phyloP scores from a whole-genome alignment of 495 filamentous ascomycete genomes.

The Penicillium nucicola region DNA sequence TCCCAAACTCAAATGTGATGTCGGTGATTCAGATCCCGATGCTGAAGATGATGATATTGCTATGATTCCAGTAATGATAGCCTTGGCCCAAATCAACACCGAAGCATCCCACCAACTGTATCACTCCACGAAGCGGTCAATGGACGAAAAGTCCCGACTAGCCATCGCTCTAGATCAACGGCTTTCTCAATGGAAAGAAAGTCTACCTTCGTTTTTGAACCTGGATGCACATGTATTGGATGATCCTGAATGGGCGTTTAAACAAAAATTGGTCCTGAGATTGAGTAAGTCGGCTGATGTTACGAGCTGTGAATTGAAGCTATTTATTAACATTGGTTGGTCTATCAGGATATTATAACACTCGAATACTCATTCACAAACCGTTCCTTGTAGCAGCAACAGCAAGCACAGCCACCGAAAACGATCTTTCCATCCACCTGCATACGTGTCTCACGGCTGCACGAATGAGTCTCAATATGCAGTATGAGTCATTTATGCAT shows the following conservation, averaged over 20 bases:
- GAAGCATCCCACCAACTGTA: constrained; percentile 28
- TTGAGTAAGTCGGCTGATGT: constrained; percentile 8
- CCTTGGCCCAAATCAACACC: constrained; percentile 25
- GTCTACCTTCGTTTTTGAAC: constrained; percentile 13
- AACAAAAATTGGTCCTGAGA: constrained; percentile 24
- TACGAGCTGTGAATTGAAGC: neutral
- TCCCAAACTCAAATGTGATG: constrained; percentile 13
- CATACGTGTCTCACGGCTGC: constrained; percentile 22
- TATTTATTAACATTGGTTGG: neutral
- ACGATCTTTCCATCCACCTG: constrained; percentile 11
- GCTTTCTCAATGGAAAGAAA: constrained; percentile 19
- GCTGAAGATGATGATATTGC: constrained; percentile 24
- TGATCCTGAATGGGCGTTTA: constrained; percentile 28
- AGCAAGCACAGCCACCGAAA: neutral
- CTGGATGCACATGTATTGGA: constrained; percentile 17
- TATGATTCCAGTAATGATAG: constrained; percentile 27
- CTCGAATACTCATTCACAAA: constrained; percentile 23
- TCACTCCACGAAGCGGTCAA: constrained; percentile 17
- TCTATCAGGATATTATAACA: constrained; percentile 24
- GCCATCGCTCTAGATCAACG: constrained; percentile 20
- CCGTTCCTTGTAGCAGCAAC: constrained; percentile 23
- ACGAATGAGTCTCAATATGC: constrained; percentile 24
- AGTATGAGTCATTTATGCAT: constrained; percentile 28
- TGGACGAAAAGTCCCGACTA: constrained; percentile 18
- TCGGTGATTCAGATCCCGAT: constrained; percentile 14